A percentile compares a stretch with the other conserved stretches of the same genome.
phyloP scores from a whole-genome alignment of 1,284 basidiomycete genomes.

The Moniliophthora roreri region DNA sequence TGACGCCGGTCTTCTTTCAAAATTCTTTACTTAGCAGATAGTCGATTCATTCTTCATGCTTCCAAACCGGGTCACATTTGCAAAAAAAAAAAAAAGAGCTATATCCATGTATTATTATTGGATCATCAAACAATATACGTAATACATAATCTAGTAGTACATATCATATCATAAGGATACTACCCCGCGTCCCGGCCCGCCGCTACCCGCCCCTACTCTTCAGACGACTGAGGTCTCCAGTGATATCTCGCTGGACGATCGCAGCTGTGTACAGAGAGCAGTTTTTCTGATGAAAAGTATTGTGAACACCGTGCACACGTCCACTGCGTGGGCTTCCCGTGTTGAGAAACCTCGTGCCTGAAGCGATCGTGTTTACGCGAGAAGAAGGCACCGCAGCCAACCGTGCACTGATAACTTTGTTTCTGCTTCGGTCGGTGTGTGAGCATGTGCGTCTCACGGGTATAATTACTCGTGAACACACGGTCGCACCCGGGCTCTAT shows the following conservation, averaged over 20 bases:
- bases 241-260: not conserved
- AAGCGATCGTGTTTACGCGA: slow-evolving; percentile 6
- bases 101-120: no score
- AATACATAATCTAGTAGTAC: no score
- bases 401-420: not conserved
- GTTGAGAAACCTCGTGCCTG: slow-evolving; percentile 3
- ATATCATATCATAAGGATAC: no score
- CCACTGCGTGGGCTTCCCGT: slow-evolving; percentile 3
- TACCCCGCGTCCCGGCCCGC: no score
- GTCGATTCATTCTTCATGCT: no score
- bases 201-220: no score
- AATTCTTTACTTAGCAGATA: no score
- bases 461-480: slow-evolving; percentile 3
- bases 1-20: no score
- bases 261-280: slow-evolving; percentile 2
- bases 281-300: slow-evolving; percentile 3
- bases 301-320: slow-evolving; percentile 1
- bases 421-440: not conserved
- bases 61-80: no score
- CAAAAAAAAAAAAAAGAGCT: no score
- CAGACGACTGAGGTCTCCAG: not conserved
- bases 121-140: no score
- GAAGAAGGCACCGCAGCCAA: not conserved
- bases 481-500: not conserved
- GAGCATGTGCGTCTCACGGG: slow-evolving; percentile 1